These are phyloP conservation scores for Trichosporon ovoides DNA, from an alignment of 1,284 basidiomycete genomes.

Conservation along the genomic window DNA sequence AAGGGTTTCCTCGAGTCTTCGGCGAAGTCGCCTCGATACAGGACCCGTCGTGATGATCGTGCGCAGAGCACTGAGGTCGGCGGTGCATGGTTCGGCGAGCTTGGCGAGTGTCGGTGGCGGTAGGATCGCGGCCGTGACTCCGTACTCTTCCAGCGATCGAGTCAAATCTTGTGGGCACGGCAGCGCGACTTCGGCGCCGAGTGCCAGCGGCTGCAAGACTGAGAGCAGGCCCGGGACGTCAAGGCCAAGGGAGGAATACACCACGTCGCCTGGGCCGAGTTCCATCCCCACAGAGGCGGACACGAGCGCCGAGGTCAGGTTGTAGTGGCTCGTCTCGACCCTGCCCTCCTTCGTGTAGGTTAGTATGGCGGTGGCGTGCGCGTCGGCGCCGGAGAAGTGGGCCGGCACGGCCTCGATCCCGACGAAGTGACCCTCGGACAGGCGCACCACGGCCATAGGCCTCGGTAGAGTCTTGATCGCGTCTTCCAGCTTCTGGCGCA, in stretches of 20 bases:
- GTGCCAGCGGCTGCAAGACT: background rate
- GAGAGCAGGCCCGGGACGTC: background rate
- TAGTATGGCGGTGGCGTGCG: background rate
- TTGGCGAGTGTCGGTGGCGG: background rate
- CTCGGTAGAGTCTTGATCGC: constrained; percentile 24
- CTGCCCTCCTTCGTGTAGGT: background rate
- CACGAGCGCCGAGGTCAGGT: background rate
- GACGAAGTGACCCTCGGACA: background rate
- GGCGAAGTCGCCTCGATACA: background rate
- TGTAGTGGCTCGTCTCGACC: background rate
- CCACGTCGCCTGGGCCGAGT: background rate
- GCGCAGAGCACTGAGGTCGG: background rate
- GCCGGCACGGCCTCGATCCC: background rate
- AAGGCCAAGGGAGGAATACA: background rate
- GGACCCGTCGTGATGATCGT: background rate
- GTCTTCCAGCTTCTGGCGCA: constrained; percentile 38
- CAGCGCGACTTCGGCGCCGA: background rate
- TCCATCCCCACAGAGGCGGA: background rate
- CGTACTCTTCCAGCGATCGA: background rate
- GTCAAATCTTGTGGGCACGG: too few relatives aligned
- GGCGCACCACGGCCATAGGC: constrained; percentile 15
- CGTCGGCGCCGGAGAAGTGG: background rate
- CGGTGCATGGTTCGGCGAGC: background rate
- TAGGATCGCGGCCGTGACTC: background rate
- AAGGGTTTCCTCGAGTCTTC: background rate